These are phyloP conservation scores for Agarophyton chilense DNA, from an alignment of 23 red algal genomes.

Conservation along the genomic window DNA sequence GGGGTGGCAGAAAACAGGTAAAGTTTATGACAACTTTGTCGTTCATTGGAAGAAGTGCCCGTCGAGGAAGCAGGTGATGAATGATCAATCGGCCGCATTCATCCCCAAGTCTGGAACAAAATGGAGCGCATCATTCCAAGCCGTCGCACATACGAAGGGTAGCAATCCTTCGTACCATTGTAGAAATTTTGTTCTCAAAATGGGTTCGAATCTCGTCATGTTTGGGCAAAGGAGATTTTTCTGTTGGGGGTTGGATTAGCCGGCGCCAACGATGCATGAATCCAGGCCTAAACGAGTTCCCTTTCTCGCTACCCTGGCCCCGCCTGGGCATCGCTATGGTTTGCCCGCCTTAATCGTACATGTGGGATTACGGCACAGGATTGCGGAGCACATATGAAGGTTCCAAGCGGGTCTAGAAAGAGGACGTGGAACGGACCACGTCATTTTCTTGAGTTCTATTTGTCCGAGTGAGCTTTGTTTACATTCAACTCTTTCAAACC, in stretches of 20 bases:
- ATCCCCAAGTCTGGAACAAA: no score
- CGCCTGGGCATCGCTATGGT: no score
- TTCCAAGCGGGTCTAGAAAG: background rate
- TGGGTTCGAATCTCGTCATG: slow-evolving; percentile 17
- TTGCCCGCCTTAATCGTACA: no score
- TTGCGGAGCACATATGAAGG: background rate
- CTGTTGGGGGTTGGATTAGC: no score
- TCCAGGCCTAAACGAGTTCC: no score
- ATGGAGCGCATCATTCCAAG: background rate
- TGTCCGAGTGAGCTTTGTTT: background rate
- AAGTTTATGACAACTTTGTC: background rate
- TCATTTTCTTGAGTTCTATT: background rate
- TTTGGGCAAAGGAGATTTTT: background rate
- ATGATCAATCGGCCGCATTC: no score
- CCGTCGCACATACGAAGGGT: background rate
- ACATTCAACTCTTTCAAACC: background rate
- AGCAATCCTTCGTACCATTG: no score
- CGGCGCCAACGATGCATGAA: no score
- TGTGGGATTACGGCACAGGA: no score
- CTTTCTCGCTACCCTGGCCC: no score
- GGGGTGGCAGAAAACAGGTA: slow-evolving; percentile 15
- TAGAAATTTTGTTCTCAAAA: background rate
- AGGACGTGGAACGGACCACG: background rate
- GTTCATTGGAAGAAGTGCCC: background rate
- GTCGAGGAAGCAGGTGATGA: background rate